Base-by-base conservation (phyloP, 768 basidiomycete species). In the Suillus americanus region DNA sequence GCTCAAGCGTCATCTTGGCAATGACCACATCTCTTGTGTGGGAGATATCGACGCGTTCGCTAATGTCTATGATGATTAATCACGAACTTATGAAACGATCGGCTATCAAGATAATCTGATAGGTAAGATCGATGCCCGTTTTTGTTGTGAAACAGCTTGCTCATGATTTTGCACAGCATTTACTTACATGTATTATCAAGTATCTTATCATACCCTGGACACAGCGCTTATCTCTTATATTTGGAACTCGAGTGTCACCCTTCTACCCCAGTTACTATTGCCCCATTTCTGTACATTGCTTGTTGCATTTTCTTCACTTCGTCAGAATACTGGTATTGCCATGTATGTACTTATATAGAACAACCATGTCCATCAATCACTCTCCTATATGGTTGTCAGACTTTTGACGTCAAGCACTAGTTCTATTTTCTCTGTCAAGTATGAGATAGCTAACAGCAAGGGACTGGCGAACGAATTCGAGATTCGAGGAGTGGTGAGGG, bases 1-100 rank as follows among this genome's bases (percentile, higher is more conserved):
- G 37, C 75, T 80, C 64, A 79, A 80, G 68, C 73, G 79, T 56
- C 79, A 79, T 67, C 75, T 78, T 28, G 75, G 78, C 61, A 78
- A 78, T 56, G 70, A 75, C 9, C 76, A 75, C 20, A 77, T 78
- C 56, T 65, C 25, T 13, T 78, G 78, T 63, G 60, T 78, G 20
- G 77, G 77, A 20, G 66, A 78, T 60, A 72, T 77, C 65, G 65
- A 71, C 41, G 68, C 64, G 12, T 76, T 77, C 37, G 69, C 73
- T 20, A 70, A n/a, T 43, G 56, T 71, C 23, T 67, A 62, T n/a
- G 73, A 74, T 40, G 73, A 77, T 53, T 64, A 53, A 41, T 35
- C 13, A 37, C 20, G 35, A 28, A 41, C 18, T 59, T 30, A 41
- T 59, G 57, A 41, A 59, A 59, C 2, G 40, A 41, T 28, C 18